Percentiles rank a stretch among this genome's conserved stretches.
phyloP scores from a whole-genome alignment of 192 early-diverging fungal genomes.

The Backusella australiensis region DNA sequence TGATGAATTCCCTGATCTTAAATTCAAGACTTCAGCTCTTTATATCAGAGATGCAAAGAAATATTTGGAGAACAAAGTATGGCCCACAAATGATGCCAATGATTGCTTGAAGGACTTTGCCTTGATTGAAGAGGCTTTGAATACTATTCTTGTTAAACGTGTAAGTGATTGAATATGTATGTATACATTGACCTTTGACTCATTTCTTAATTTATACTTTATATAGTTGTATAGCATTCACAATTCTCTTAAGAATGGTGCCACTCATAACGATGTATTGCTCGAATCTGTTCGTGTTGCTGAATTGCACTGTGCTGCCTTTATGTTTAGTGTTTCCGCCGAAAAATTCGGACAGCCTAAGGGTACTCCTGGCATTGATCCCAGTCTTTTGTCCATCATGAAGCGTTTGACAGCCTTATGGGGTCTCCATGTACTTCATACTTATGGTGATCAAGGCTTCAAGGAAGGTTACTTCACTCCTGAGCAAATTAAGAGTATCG shows the following conservation, averaged over 20 bases:
- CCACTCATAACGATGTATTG: conserved; percentile 27
- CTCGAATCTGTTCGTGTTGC: conserved; percentile 33
- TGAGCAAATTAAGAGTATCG: conserved; percentile 41
- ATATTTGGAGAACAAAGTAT: conserved; percentile 4
- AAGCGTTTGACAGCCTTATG: conserved; percentile 42
- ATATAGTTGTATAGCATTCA: conserved; percentile 20
- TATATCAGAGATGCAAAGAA: conserved; percentile 16
- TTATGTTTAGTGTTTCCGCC: conserved; percentile 19
- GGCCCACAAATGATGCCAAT: conserved; percentile 10
- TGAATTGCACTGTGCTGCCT: conserved; percentile 33
- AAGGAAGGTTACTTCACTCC: conserved; percentile 51
- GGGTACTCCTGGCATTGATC: background rate
- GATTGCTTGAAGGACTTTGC: conserved; percentile 8
- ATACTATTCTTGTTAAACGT: conserved; percentile 24
- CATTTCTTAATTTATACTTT: background rate
- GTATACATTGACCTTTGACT: background rate
- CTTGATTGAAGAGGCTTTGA: conserved; percentile 19
- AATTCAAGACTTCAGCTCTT: conserved; percentile 15
- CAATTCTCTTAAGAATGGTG: conserved; percentile 10
- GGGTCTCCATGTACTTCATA: conserved; percentile 41
- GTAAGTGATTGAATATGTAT: background rate
- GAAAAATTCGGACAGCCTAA: conserved; percentile 7
- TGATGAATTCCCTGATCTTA: conserved; percentile 21
- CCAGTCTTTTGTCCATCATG: conserved; percentile 35
- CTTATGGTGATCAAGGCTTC: conserved; percentile 42